Percentiles rank a stretch among this genome's conserved stretches.
Conservation (phyloP, 1,139 yeast genomes). For the Barnettozyma hawaiiensis region DNA sequence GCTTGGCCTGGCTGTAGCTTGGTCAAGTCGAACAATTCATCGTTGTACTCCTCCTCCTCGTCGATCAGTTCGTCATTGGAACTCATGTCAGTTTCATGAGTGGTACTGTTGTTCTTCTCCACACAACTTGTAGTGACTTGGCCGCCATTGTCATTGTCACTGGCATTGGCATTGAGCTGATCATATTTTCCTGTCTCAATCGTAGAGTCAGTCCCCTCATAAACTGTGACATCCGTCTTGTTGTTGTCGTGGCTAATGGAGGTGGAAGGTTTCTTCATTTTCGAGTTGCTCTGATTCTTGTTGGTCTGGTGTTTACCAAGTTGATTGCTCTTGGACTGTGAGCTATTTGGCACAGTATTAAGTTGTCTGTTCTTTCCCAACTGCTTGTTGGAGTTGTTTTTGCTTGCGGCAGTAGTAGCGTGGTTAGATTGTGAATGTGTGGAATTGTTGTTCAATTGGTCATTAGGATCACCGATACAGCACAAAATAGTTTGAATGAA, state of each 20-base stretch:
- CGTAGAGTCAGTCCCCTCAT: constrained; percentile 25
- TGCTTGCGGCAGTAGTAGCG: constrained; percentile 2
- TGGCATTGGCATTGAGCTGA: constrained; percentile 2
- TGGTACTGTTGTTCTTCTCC: constrained; percentile 4
- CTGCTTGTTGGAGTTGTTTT: background rate
- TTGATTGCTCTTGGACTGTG: background rate
- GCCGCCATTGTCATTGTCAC: constrained; percentile 5
- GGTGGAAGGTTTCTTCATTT: background rate
- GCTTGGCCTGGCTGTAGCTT: constrained; percentile 66
- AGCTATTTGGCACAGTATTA: background rate
- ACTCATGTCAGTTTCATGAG: constrained; percentile 7
- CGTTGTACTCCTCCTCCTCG: constrained; percentile 18
- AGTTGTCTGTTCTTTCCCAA: background rate
- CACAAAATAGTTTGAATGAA: constrained; percentile 15
- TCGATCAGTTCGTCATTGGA: constrained; percentile 14
- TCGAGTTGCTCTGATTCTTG: background rate
- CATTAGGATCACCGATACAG: constrained; percentile 16
- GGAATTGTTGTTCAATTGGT: constrained; percentile 6
- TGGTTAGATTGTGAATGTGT: constrained; percentile 4
- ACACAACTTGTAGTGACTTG: constrained; percentile 7
- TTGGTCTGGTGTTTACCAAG: background rate
- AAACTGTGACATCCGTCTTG: constrained; percentile 22
- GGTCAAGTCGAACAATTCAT: constrained; percentile 43
- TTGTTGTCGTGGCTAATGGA: background rate
- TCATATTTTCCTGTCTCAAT: constrained; percentile 16